A percentile compares a stretch with the other conserved stretches of the same genome.
Conservation (phyloP, 2,329 filamentous ascomycete species). For the Trichoderma sp. region DNA sequence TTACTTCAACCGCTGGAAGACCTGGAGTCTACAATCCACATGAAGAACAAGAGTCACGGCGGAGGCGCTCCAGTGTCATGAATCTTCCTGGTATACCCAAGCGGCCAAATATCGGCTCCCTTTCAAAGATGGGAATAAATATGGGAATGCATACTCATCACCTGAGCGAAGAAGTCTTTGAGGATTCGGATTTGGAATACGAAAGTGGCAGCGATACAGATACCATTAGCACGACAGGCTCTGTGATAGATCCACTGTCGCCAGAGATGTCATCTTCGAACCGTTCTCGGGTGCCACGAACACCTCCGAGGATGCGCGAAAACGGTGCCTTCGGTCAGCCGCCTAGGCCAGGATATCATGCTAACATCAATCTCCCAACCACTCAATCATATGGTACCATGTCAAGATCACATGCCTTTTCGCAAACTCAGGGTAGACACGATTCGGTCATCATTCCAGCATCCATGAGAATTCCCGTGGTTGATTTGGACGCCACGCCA, state of each 20-base stretch:
- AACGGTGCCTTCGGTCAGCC: slow-evolving; percentile 20
- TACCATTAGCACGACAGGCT: slow-evolving; percentile 28
- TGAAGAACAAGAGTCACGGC: slow-evolving; percentile 28
- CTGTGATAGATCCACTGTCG: background rate
- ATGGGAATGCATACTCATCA: slow-evolving; percentile 75
- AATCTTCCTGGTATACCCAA: slow-evolving; percentile 61
- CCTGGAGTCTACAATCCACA: slow-evolving; percentile 46
- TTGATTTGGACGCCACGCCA: background rate
- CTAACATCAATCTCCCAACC: slow-evolving; percentile 18
- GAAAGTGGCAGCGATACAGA: slow-evolving; percentile 34
- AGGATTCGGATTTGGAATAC: slow-evolving; percentile 34
- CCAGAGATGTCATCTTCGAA: background rate
- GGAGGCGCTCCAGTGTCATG: slow-evolving; percentile 49
- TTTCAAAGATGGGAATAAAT: slow-evolving; percentile 59
- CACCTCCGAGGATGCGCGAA: slow-evolving; percentile 16
- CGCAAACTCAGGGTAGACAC: background rate
- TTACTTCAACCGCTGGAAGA: slow-evolving; percentile 42
- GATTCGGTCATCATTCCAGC: background rate
- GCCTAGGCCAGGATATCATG: slow-evolving; percentile 18
- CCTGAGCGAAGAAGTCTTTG: slow-evolving; percentile 60
- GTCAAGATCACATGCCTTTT: slow-evolving; percentile 26
- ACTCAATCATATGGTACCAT: slow-evolving; percentile 35
- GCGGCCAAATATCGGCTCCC: slow-evolving; percentile 52
- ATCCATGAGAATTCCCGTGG: slow-evolving; percentile 19
- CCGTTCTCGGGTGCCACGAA: slow-evolving; percentile 25